phyloP scores from a whole-genome alignment of 2,329 filamentous ascomycete species.

The Trichoderma aggressivum region DNA sequence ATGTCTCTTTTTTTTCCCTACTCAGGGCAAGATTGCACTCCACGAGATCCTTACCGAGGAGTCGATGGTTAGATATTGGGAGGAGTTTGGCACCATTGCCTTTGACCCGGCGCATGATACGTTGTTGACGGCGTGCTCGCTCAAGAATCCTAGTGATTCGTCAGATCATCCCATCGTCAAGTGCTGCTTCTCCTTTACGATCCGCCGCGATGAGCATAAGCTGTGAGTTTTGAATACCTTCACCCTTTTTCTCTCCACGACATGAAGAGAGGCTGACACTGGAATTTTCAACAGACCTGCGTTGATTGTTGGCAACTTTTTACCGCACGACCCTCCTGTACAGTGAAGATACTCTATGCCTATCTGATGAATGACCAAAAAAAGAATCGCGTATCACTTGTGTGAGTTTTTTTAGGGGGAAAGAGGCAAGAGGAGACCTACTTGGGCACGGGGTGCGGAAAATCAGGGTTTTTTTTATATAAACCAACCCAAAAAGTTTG shows the following conservation, averaged over 20 bases:
- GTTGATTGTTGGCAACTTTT: constrained; percentile 93
- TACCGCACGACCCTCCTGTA: constrained; percentile 69
- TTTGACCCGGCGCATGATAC: constrained; percentile 94
- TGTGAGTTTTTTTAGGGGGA: not conserved
- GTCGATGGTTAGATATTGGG: constrained; percentile 95
- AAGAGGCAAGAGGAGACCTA: not conserved
- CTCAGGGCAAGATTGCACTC: constrained; percentile 84
- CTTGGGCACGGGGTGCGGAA: not conserved
- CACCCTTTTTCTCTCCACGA: not conserved
- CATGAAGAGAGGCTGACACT: not conserved
- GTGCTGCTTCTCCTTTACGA: constrained; percentile 97
- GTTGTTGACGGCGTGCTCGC: constrained; percentile 85
- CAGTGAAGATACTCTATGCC: not conserved
- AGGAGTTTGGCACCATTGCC: constrained; percentile 96
- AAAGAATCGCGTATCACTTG: not conserved
- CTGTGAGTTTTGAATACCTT: constrained; percentile 64
- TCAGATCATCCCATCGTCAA: constrained; percentile 72
- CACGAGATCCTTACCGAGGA: constrained; percentile 96
- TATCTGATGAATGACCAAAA: not conserved
- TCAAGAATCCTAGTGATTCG: constrained; percentile 75
- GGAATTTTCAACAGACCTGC: constrained; percentile 64
- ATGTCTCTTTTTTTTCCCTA: not conserved
- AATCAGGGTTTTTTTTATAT: not conserved
- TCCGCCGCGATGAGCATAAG: constrained; percentile 89
- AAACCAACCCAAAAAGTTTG: not conserved